Percentiles rank a stretch among this genome's conserved stretches.
Evolutionary conservation across 192 early-diverging fungal genomes (phyloP).

Genomic region (Spinellus fusiger): DNA sequence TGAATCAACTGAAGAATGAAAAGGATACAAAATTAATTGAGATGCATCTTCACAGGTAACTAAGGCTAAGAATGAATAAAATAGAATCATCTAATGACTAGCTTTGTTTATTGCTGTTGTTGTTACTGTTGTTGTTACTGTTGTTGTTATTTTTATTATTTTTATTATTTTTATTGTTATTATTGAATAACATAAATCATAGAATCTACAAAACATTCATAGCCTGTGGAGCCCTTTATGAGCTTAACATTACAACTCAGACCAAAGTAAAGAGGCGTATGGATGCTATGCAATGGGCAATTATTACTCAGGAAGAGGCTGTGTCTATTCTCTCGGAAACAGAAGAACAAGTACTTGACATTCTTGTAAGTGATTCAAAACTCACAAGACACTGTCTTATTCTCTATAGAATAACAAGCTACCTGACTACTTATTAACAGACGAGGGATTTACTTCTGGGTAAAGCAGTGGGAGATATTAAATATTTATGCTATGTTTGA

Average conservation of each 20-base stretch:
- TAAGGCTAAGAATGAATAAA: background rate
- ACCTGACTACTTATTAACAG: no score
- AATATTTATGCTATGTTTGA: no score
- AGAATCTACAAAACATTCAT: slow-evolving; percentile 35
- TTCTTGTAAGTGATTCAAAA: slow-evolving; percentile 6
- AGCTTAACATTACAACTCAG: slow-evolving; percentile 22
- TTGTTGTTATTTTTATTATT: no score
- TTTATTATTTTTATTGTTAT: no score
- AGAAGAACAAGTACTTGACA: slow-evolving; percentile 18
- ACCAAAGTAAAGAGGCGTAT: slow-evolving; percentile 2
- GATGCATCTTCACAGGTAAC: slow-evolving; percentile 18
- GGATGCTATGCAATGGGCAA: slow-evolving; percentile 14
- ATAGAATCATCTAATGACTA: background rate
- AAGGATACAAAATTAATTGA: slow-evolving; percentile 9
- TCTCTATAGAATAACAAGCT: no score
- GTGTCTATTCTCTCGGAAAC: slow-evolving; percentile 13
- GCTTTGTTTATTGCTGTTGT: no score
- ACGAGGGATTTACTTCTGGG: no score
- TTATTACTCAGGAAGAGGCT: slow-evolving; percentile 5
- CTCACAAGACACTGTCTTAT: no score
- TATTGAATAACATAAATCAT: background rate
- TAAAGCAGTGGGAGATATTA: no score
- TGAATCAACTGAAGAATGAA: slow-evolving; percentile 23
- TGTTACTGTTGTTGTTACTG: no score
- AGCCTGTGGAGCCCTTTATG: slow-evolving; percentile 11